phyloP scores from a whole-genome alignment of 208 protist species.

The Trypanosoma grayi region DNA sequence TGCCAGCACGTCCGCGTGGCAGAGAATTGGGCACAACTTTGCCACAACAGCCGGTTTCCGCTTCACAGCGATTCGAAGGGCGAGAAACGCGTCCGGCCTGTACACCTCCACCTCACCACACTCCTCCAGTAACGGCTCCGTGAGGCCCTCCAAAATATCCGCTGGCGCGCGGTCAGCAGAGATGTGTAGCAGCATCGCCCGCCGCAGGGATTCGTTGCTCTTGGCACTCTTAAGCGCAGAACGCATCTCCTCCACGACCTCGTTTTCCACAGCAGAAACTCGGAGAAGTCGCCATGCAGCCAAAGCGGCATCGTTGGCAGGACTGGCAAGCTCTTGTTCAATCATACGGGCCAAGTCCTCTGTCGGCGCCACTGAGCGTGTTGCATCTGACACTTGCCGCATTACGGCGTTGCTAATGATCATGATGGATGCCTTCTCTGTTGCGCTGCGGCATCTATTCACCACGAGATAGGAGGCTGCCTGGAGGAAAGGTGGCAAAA shows the following conservation, averaged over 20 bases:
- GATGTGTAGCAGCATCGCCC: constrained; percentile 67
- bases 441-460: constrained; percentile 59
- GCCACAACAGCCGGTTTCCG: constrained; percentile 4
- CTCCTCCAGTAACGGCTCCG: constrained; percentile 47
- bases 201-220: constrained; percentile 52
- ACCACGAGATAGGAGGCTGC: constrained; percentile 43
- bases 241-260: constrained; percentile 49
- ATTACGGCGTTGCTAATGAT: constrained; percentile 50
- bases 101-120: constrained; percentile 76
- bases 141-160: constrained; percentile 34
- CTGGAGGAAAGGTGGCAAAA: constrained; percentile 41
- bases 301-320: constrained; percentile 46
- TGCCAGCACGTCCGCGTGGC: constrained; percentile 58
- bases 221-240: constrained; percentile 53
- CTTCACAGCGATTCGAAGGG: constrained; percentile 43
- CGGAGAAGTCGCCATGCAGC: constrained; percentile 62
- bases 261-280: constrained; percentile 38
- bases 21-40: constrained; percentile 29
- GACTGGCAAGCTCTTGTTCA: constrained; percentile 61
- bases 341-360: constrained; percentile 42
- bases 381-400: constrained; percentile 24
- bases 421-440: constrained; percentile 75
- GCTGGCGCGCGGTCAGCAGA: constrained; percentile 32
- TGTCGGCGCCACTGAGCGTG: neutral
- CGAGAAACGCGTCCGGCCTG: constrained; percentile 83